A percentile compares a stretch with the other conserved stretches of the same genome.
These are phyloP conservation scores for Pseudocohnilembus persalinus DNA, from an alignment of 169 alveolate genomes.

Conservation along the genomic window DNA sequence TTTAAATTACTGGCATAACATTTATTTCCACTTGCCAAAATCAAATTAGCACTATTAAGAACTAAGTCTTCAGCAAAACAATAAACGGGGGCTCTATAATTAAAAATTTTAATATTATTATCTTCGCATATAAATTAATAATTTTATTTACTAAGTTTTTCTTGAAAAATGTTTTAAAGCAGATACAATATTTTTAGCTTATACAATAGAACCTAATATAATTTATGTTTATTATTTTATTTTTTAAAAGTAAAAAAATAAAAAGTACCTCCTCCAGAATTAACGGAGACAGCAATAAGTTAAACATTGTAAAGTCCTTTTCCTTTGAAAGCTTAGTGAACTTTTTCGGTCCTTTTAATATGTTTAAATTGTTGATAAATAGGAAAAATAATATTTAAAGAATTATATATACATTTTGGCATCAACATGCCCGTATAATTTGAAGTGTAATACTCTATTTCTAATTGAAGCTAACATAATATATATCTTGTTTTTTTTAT, in stretches of 20 bases:
- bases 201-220: conserved; percentile 9
- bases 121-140: background rate
- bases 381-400: background rate
- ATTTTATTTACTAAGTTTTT: conserved; percentile 9
- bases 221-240: background rate
- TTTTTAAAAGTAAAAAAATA: background rate
- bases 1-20: conserved; percentile 23
- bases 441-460: conserved; percentile 17
- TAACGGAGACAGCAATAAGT: conserved; percentile 23
- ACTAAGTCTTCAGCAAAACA: conserved; percentile 42
- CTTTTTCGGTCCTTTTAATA: conserved; percentile 14
- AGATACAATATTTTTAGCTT: conserved; percentile 18
- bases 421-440: conserved; percentile 6
- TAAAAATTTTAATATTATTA: background rate
- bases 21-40: conserved; percentile 35
- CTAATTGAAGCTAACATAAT: conserved; percentile 5
- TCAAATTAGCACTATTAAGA: conserved; percentile 29
- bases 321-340: conserved; percentile 8
- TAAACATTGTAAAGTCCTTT: conserved; percentile 8
- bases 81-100: conserved; percentile 38
- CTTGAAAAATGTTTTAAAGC: conserved; percentile 21
- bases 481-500: too few relatives aligned
- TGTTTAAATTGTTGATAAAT: background rate
- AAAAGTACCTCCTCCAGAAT: conserved; percentile 19
- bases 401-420: background rate